Evolutionary conservation across 192 early-diverging fungal genomes (phyloP), one percentile per base, ranked within the genome.

Genomic region (Geranomyces variabilis): DNA sequence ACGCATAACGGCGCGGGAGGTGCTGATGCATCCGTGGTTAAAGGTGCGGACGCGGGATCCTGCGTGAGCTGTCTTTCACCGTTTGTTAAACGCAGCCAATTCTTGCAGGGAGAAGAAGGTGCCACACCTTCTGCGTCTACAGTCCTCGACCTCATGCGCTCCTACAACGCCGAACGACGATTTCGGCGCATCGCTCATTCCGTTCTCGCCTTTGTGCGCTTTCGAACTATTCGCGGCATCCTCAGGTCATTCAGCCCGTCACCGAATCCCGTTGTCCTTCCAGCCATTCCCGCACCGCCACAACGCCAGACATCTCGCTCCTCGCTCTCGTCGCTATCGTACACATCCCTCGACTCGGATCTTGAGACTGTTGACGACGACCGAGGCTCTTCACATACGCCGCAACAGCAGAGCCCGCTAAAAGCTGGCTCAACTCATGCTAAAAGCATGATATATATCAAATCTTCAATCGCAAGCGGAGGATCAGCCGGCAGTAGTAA

Each of bases 21-120:
- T 85, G 17, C 43, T 79, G 17, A 57, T 46, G 43, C 84, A 85
- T 61, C 84, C 84, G 0, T 85, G 84, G 84, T 66, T 85, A 30
- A 59, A 43, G 46, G 83, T 84, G 71, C 36, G 33, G 15, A 24
- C 12, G 46, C n/a, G n/a, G n/a, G n/a, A n/a, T n/a, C n/a, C n/a
- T n/a, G n/a, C n/a, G n/a, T 74, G n/a, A 14, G 31, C 36, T 31
- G 14, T 13, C 19, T 9, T 1, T 68, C 10, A n/a, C 36, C 10
- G 36, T 3, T 41, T 7, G 36, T 41, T 41, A 41, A 41, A 3
- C 3, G 36, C 10, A 41, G n/a, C 36, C 36, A 41, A 41, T 55
- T 55, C 7, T 24, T 55, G 19, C 70, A 33, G 63, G 66, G 57
- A 65, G 59, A 68, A 34, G 33, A 41, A 66, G 77, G 43, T 0